phyloP scores from a whole-genome alignment of 306 rosid genomes.

The Quercus engelmannii region DNA sequence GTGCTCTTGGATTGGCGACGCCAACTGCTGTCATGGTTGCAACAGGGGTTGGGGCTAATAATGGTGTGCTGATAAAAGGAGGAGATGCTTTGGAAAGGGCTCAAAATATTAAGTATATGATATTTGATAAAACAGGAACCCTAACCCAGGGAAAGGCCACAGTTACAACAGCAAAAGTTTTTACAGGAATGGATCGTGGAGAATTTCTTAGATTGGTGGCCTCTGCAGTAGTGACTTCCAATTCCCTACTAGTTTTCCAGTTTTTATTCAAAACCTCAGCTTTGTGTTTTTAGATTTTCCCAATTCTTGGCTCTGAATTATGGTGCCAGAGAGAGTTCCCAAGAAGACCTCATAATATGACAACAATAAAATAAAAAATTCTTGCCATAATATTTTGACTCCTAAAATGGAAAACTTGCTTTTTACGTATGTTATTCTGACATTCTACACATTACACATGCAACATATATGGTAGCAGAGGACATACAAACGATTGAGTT shows the following conservation, averaged over 20 bases:
- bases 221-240: conserved; percentile 80
- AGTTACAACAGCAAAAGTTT: conserved; percentile 72
- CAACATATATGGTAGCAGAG: neutral
- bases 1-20: conserved; percentile 98
- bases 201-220: conserved; percentile 93
- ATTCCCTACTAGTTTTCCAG: conserved; percentile 11
- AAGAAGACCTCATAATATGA: neutral
- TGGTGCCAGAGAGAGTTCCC: neutral
- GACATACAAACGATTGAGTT: neutral
- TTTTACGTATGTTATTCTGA: conserved; percentile 12
- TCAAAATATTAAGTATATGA: conserved; percentile 76
- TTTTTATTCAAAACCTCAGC: neutral
- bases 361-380: neutral
- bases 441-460: neutral
- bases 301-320: conserved; percentile 5
- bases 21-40: conserved; percentile 99
- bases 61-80: conserved; percentile 94
- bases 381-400: neutral
- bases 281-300: conserved; percentile 3
- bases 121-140: conserved; percentile 96
- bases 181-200: conserved; percentile 80
- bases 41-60: conserved; percentile 95
- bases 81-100: conserved; percentile 96
- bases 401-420: neutral
- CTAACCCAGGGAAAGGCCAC: conserved; percentile 91